Evolutionary conservation across 2,329 filamentous ascomycete genomes (phyloP), one percentile per base, ranked within the genome.

Genomic region (Diatrype stigma): DNA sequence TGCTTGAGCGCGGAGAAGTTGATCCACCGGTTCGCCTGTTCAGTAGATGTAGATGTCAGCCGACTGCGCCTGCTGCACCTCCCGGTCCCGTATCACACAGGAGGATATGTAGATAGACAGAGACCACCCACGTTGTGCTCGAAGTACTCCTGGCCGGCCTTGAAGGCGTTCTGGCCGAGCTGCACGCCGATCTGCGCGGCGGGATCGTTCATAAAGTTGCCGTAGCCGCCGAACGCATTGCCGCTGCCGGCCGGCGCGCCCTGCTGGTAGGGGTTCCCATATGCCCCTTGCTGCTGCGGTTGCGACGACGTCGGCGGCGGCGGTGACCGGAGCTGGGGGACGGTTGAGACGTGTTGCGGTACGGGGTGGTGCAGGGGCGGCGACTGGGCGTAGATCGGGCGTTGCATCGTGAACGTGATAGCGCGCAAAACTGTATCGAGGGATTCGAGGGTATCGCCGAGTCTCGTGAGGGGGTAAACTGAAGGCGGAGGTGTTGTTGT

Each of bases 281-380:
- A 79, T 59, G 80, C 78, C 56, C 80, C 79, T 60, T 84, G 81
- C 34, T 83, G 80, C 65, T 89, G 86, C 51, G 85, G 84, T 58
- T 84, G 85, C 51, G 80, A 80, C 35, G 84, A 82, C 47, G 80
- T 79, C 35, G 90, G 92, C 55, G 90, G 89, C 52, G 89, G 93
- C 54, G 94, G 94, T 52, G 94, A 97, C 71, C 95, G 86, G 69
- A 99, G 85, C 75, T 97, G 94, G 42, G 94, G 94, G 46, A 99
- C 94, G 52, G 92, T 96, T 67, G 94, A 97, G 64, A 97, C 93
- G 79, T 99, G 94, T 73, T 99, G 94, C 56, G 94, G 94, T 52
- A 97, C 91, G 52, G 94, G 94, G 70, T 97, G 94, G 73, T 97
- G 94, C 62, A 97, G 85, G 59, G 93, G 92, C 68, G 92, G 93